A percentile compares a stretch with the other conserved stretches of the same genome.
Evolutionary conservation across 306 rosid species (phyloP).

Genomic region (Fragaria vesca): DNA sequence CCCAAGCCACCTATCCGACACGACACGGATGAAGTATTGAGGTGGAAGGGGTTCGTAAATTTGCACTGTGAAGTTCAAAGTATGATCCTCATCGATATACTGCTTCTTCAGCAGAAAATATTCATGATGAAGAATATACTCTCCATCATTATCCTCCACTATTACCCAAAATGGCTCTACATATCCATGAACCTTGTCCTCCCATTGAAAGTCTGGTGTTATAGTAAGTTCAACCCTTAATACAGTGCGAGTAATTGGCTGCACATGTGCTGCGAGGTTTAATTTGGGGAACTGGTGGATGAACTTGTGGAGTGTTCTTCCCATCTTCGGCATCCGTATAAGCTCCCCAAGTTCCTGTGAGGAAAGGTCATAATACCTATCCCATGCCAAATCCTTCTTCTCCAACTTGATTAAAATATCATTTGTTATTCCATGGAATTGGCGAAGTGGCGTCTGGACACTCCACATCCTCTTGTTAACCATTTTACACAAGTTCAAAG

Average conservation of each 20-base stretch:
- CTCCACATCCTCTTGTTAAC: slow-evolving; percentile 92
- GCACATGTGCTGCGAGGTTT: slow-evolving; percentile 93
- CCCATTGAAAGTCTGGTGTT: slow-evolving; percentile 97
- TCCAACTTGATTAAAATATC: slow-evolving; percentile 78
- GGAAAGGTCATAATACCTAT: slow-evolving; percentile 87
- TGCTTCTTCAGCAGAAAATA: slow-evolving; percentile 84
- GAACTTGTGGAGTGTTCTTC: slow-evolving; percentile 79
- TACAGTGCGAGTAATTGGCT: slow-evolving; percentile 91
- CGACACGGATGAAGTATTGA: slow-evolving; percentile 82
- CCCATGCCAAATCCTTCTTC: slow-evolving; percentile 98
- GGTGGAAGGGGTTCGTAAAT: slow-evolving; percentile 92
- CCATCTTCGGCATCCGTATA: slow-evolving; percentile 84
- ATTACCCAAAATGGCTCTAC: slow-evolving; percentile 97
- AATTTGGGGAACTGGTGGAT: slow-evolving; percentile 91
- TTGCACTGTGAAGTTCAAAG: slow-evolving; percentile 84
- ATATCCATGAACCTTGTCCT: slow-evolving; percentile 90
- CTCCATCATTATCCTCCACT: slow-evolving; percentile 97
- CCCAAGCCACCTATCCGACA: slow-evolving; percentile 93
- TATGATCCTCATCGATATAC: slow-evolving; percentile 86
- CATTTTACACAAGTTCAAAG: slow-evolving; percentile 93
- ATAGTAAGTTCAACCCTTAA: slow-evolving; percentile 86
- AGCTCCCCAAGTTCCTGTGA: slow-evolving; percentile 95
- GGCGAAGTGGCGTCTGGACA: slow-evolving; percentile 92
- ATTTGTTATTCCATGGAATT: slow-evolving; percentile 75
- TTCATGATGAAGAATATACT: slow-evolving; percentile 85